Conservation (phyloP, 176 grass and related monocot genomes). For the Coix lacrymajobi region DNA sequence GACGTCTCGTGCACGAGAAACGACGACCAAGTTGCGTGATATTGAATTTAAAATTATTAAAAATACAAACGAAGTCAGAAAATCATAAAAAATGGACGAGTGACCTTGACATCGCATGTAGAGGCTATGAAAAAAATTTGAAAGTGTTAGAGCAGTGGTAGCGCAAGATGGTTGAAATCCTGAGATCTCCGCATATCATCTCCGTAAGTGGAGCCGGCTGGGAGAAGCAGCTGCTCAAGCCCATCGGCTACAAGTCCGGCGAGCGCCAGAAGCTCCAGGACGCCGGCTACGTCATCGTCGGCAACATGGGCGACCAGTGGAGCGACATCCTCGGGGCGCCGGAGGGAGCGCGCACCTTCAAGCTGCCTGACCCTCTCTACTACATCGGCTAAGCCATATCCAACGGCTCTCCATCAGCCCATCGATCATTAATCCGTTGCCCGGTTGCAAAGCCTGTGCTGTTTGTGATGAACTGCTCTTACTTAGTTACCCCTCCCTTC, state of each 20-base stretch:
- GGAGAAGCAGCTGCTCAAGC: constrained; percentile 44
- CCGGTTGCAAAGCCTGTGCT: background rate
- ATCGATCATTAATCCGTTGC: background rate
- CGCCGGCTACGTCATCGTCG: constrained; percentile 33
- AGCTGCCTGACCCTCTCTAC: constrained; percentile 51
- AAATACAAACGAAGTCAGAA: too few relatives aligned
- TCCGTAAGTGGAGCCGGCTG: too few relatives aligned
- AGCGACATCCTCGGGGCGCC: constrained; percentile 40
- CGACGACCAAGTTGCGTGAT: too few relatives aligned
- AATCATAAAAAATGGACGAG: too few relatives aligned
- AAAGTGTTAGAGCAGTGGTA: too few relatives aligned
- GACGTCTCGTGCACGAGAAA: too few relatives aligned
- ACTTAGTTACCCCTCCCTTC: background rate
- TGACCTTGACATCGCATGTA: too few relatives aligned
- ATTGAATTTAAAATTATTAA: too few relatives aligned
- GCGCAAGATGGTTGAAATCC: too few relatives aligned
- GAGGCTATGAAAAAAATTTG: too few relatives aligned
- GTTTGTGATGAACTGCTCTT: too few relatives aligned
- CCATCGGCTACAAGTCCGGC: constrained; percentile 36
- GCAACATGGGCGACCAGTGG: constrained; percentile 63
- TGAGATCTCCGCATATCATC: too few relatives aligned
- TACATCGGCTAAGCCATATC: background rate
- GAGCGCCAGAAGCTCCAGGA: constrained; percentile 30
- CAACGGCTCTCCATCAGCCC: background rate
- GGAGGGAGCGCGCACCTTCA: constrained; percentile 35